Evolutionary conservation across 2,329 filamentous ascomycete species (phyloP).

Genomic region (Exophiala sp.): DNA sequence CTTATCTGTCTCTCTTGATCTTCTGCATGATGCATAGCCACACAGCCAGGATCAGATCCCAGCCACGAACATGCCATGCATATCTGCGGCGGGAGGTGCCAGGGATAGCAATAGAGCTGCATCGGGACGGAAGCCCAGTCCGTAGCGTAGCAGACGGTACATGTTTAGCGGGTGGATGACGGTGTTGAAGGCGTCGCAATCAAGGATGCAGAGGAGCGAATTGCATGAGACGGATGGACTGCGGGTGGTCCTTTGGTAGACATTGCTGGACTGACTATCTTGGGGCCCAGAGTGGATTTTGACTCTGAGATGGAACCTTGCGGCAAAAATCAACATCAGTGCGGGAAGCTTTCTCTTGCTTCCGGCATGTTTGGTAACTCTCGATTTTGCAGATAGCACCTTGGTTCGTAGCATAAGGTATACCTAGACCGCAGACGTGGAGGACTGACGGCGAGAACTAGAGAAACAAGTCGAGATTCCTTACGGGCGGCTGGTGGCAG

Average conservation of each 20-base stretch:
- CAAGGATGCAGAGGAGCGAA: slow-evolving; percentile 10
- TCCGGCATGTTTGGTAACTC: neutral
- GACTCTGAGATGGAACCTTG: neutral
- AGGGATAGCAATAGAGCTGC: slow-evolving; percentile 21
- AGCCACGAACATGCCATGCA: neutral
- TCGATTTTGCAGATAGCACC: neutral
- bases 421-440: too few relatives aligned
- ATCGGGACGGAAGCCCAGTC: slow-evolving; percentile 17
- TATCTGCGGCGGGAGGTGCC: slow-evolving; percentile 1
- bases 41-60: slow-evolving; percentile 1
- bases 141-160: slow-evolving; percentile 20
- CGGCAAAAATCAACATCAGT: too few relatives aligned
- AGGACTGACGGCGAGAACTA: too few relatives aligned
- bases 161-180: slow-evolving; percentile 15
- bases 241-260: neutral
- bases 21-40: slow-evolving; percentile 20
- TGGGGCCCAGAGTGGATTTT: neutral
- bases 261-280: neutral
- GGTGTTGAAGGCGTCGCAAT: slow-evolving; percentile 18
- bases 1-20: neutral
- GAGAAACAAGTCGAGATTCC: too few relatives aligned
- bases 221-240: neutral
- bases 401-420: too few relatives aligned
- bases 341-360: too few relatives aligned
- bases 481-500: too few relatives aligned